Conservation (phyloP, 208 protist species). For the Acanthamoeba royreba region DNA sequence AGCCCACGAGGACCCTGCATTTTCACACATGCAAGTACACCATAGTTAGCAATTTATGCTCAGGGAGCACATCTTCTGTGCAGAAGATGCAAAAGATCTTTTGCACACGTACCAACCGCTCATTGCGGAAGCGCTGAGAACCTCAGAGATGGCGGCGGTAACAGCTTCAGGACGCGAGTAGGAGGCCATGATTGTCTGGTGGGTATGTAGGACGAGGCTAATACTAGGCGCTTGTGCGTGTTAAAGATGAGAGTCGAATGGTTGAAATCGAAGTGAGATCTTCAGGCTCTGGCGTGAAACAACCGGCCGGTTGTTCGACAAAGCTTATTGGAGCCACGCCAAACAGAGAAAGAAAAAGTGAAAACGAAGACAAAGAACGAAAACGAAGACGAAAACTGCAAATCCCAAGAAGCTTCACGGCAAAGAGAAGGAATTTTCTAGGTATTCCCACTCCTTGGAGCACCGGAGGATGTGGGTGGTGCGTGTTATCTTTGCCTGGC, state of each 20-base stretch:
- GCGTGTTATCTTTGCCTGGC: no score
- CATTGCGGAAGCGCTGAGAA: background rate
- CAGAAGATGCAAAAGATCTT: background rate
- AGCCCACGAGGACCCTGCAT: constrained; percentile 1
- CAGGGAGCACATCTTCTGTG: no score
- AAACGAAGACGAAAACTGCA: background rate
- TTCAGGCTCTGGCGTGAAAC: background rate
- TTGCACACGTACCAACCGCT: background rate
- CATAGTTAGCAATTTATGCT: no score
- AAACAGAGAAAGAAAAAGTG: background rate
- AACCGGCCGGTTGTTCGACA: no score
- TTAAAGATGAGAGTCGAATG: background rate
- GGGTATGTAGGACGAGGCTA: no score
- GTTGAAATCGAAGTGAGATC: background rate
- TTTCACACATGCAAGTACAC: no score
- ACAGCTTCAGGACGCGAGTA: background rate
- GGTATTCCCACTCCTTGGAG: no score
- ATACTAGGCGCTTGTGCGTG: no score
- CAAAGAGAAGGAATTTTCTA: no score
- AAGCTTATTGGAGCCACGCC: background rate
- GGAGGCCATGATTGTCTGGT: background rate
- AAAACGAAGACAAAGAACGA: background rate
- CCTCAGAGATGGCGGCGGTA: background rate
- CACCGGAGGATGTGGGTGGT: no score
- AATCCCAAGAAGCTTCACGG: background rate